phyloP scores from a whole-genome alignment of 2,329 filamentous ascomycete species.

The Pezicula radicicola region DNA sequence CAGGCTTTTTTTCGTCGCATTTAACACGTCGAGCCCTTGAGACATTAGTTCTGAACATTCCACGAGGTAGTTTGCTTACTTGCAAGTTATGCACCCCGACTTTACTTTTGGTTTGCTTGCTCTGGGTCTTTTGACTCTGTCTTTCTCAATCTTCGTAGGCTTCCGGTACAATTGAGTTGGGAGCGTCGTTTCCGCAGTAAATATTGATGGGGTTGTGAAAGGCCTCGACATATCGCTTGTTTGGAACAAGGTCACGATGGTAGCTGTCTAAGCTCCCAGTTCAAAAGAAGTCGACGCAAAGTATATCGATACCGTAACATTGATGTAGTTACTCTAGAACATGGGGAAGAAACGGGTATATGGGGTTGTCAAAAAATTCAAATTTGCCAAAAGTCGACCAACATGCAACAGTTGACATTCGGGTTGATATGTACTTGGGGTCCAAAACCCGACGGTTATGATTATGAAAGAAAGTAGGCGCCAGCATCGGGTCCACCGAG shows the following conservation, averaged over 20 bases:
- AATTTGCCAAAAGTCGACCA: no score
- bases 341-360: no score
- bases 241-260: not conserved
- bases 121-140: constrained; percentile 19
- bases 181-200: not conserved
- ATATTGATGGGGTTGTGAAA: constrained; percentile 1
- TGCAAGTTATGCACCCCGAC: constrained; percentile 65
- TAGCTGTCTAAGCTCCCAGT: no score
- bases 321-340: no score
- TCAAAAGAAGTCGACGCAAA: no score
- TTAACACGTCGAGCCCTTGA: constrained; percentile 58
- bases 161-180: constrained; percentile 16
- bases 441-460: no score
- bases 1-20: constrained; percentile 61
- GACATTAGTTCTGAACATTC: constrained; percentile 6
- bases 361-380: no score
- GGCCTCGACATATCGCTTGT: not conserved
- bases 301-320: no score
- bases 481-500: no score
- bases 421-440: no score
- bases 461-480: no score
- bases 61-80: constrained; percentile 42
- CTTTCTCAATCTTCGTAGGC: constrained; percentile 10
- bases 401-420: no score
- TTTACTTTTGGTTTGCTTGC: constrained; percentile 51